Conservation (phyloP, 129 eudicot genomes). For the Kitagawia praeruptora region DNA sequence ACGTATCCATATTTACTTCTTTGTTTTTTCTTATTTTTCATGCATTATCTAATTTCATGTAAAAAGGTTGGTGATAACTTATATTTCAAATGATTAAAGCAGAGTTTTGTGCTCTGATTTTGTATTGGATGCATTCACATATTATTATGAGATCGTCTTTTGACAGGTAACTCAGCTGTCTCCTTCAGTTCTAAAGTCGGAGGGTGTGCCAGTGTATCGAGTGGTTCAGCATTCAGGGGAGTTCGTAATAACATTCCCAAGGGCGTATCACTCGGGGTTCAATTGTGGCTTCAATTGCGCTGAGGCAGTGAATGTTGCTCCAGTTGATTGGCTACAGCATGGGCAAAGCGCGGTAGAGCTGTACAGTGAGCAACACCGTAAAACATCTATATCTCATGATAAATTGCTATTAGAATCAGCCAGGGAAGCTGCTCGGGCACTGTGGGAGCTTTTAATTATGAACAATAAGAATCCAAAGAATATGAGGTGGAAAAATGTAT, state of each 20-base stretch:
- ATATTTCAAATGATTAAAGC: not conserved
- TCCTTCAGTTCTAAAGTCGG: slow-evolving; percentile 55
- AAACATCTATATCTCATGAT: slow-evolving; percentile 73
- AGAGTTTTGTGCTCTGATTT: not conserved
- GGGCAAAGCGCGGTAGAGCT: slow-evolving; percentile 79
- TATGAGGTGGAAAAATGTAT: slow-evolving; percentile 49
- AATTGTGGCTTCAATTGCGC: slow-evolving; percentile 87
- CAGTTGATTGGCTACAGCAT: slow-evolving; percentile 71
- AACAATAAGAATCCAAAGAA: slow-evolving; percentile 25
- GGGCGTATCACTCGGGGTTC: slow-evolving; percentile 80
- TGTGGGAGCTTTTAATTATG: slow-evolving; percentile 31
- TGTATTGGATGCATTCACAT: not conserved
- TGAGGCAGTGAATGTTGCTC: slow-evolving; percentile 83
- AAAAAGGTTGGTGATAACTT: not conserved
- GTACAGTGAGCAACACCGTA: slow-evolving; percentile 53
- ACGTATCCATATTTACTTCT: not conserved
- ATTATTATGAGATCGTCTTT: not conserved
- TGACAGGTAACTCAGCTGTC: slow-evolving; percentile 73
- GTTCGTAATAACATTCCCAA: slow-evolving; percentile 71
- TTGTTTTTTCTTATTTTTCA: not conserved
- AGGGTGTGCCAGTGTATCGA: slow-evolving; percentile 69
- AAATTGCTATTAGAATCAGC: slow-evolving; percentile 61
- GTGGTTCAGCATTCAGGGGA: slow-evolving; percentile 62
- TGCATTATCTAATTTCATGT: not conserved
- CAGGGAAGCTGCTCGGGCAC: slow-evolving; percentile 41